Evolutionary conservation across 2,329 filamentous ascomycete species (phyloP), one percentile per base, ranked within the genome.

Genomic region (Fusarium paranaense): DNA sequence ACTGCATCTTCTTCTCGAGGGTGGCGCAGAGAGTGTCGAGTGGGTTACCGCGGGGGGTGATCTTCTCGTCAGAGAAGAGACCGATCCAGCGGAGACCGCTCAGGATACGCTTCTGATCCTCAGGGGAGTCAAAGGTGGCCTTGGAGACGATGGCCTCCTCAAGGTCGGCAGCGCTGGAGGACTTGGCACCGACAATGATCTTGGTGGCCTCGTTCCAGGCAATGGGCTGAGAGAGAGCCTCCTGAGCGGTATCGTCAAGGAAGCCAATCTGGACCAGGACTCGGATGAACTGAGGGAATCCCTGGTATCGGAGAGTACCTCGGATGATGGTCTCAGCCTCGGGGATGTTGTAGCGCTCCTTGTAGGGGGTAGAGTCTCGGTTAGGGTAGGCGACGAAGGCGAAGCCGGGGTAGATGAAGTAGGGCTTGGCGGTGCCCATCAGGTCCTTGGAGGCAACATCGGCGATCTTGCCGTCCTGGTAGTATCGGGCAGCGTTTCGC

Each of bases 361-460:
- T 92, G 90, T 97, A 98, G 10, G 90, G 88, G 18, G 94, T 97
- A 22, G 92, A 95, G 85, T 98, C 95, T 78, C 95, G 89, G 90
- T 98, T 98, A 67, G 94, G 93, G 86, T 98, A 98, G 47, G 93
- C 95, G 76, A 98, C 95, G 78, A 97, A 96, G 61, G 93, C 92
- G 83, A 92, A 98, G 69, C 94, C 80, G 38, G 94, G 93, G 87
- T 95, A 97, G 87, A 96, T 97, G 84, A 89, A 91, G 89, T 97
- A 98, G 59, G 95, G 94, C 88, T 97, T 96, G 45, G 95, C 95
- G 59, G 90, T 90, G 71, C 86, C 92, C 96, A 98, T 98, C 71
- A 98, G 88, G 47, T 95, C 93, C 75, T 87, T 85, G 68, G 75
- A 63, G 7, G 85, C 84, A 35, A 95, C 87, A 66, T 91, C 88